Evolutionary conservation across 2,329 filamentous ascomycete species (phyloP).

Genomic region (Akanthomyces dipterigenus): DNA sequence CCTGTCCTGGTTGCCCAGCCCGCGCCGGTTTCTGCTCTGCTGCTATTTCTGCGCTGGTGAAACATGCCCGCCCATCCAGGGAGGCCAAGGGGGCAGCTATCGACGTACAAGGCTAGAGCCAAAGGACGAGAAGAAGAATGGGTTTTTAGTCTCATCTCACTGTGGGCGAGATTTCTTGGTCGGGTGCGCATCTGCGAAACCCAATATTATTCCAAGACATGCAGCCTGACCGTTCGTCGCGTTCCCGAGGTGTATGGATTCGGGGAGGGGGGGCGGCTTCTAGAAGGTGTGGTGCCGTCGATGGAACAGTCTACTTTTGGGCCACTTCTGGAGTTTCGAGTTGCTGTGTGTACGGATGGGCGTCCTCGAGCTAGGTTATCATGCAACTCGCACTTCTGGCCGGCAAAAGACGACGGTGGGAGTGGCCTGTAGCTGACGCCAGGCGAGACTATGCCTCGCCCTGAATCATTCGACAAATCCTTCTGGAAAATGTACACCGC

Average conservation of each 20-base stretch:
- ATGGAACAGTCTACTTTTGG: not conserved
- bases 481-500: not conserved
- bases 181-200: not conserved
- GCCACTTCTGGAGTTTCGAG: too few relatives aligned
- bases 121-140: too few relatives aligned
- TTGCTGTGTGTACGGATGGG: too few relatives aligned
- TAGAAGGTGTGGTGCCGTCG: not conserved
- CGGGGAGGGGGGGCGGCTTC: not conserved
- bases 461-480: too few relatives aligned
- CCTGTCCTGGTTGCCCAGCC: too few relatives aligned
- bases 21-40: not conserved
- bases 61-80: not conserved
- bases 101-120: not conserved
- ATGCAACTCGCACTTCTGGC: too few relatives aligned
- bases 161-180: not conserved
- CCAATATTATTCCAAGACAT: constrained; percentile 5
- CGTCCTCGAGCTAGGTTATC: too few relatives aligned
- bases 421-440: too few relatives aligned
- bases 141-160: not conserved
- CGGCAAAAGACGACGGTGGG: too few relatives aligned
- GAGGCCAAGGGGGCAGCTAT: not conserved
- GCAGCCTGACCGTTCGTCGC: not conserved
- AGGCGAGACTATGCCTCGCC: too few relatives aligned
- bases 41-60: not conserved
- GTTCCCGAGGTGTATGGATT: not conserved